Evolutionary conservation across 345 rosid species (phyloP).

Genomic region (Garcia nutans): DNA sequence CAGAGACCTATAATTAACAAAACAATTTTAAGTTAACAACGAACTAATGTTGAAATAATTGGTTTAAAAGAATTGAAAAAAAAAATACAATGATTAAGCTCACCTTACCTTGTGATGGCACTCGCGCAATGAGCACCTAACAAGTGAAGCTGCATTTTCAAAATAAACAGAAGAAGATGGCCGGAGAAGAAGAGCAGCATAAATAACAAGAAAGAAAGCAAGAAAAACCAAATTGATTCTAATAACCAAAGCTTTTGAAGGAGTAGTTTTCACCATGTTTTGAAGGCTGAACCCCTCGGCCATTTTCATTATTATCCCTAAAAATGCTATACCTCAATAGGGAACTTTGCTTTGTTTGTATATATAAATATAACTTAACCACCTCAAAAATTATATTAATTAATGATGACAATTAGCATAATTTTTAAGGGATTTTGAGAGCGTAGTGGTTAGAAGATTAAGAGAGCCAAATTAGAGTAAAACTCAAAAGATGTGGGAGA

Average conservation of each 20-base stretch:
- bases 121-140: constrained; percentile 70
- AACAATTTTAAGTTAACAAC: neutral
- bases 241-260: constrained; percentile 62
- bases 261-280: constrained; percentile 51
- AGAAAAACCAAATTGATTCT: constrained; percentile 63
- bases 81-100: constrained; percentile 26
- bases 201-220: constrained; percentile 57
- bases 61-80: neutral
- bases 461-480: constrained; percentile 34
- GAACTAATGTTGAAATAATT: no score
- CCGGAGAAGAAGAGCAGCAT: constrained; percentile 52
- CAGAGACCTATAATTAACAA: no score
- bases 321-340: constrained; percentile 15
- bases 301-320: constrained; percentile 25
- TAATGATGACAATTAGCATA: constrained; percentile 11
- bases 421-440: constrained; percentile 14
- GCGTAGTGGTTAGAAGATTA: constrained; percentile 36
- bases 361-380: constrained; percentile 1
- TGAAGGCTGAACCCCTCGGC: constrained; percentile 37
- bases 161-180: constrained; percentile 68
- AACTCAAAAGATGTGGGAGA: constrained; percentile 15
- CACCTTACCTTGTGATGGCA: constrained; percentile 97
- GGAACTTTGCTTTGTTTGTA: constrained; percentile 19
- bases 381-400: constrained; percentile 10
- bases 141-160: constrained; percentile 56